Percentiles rank a stretch among this genome's conserved stretches.
Evolutionary conservation across 1,284 basidiomycete genomes (phyloP).

Genomic region (Earliella scabrosa): DNA sequence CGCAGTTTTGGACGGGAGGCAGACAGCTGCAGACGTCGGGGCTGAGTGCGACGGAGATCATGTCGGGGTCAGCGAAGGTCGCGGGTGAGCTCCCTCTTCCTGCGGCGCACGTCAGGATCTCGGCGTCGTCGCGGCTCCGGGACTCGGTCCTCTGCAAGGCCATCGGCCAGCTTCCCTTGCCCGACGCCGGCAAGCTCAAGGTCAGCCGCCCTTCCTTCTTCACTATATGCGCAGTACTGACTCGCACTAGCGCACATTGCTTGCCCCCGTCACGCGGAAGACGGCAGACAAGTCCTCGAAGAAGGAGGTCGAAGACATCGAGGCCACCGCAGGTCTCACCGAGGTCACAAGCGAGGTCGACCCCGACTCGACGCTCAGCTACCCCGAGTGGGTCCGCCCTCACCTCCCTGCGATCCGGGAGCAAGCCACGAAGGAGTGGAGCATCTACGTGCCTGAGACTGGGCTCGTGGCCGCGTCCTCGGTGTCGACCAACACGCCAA

Average conservation of each 20-base stretch:
- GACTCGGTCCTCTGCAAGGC: slow-evolving; percentile 16
- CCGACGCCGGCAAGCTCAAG: slow-evolving; percentile 2
- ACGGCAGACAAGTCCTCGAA: not conserved
- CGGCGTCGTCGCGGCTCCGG: slow-evolving; percentile 10
- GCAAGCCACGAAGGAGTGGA: slow-evolving; percentile 17
- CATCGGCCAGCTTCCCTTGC: slow-evolving; percentile 4
- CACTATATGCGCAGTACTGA: not conserved
- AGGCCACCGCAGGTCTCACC: slow-evolving; percentile 1
- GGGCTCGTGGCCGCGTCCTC: not conserved
- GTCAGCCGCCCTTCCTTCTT: slow-evolving; percentile 2
- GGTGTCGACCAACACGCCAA: not conserved
- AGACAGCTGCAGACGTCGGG: too few relatives aligned
- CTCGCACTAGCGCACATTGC: not conserved
- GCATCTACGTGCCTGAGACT: slow-evolving; percentile 3
- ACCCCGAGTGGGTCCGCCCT: slow-evolving; percentile 20
- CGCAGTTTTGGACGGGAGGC: too few relatives aligned
- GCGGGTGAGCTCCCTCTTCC: slow-evolving; percentile 4
- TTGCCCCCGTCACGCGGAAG: not conserved
- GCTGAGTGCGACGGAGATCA: not conserved
- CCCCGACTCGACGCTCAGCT: slow-evolving; percentile 8
- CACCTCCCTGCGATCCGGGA: slow-evolving; percentile 14
- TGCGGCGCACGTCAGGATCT: not conserved
- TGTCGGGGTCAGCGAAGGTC: slow-evolving; percentile 1
- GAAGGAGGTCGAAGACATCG: slow-evolving; percentile 4
- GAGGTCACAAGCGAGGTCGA: not conserved